phyloP scores from a whole-genome alignment of 768 basidiomycete genomes.

The Gelatoporia subvermispora region DNA sequence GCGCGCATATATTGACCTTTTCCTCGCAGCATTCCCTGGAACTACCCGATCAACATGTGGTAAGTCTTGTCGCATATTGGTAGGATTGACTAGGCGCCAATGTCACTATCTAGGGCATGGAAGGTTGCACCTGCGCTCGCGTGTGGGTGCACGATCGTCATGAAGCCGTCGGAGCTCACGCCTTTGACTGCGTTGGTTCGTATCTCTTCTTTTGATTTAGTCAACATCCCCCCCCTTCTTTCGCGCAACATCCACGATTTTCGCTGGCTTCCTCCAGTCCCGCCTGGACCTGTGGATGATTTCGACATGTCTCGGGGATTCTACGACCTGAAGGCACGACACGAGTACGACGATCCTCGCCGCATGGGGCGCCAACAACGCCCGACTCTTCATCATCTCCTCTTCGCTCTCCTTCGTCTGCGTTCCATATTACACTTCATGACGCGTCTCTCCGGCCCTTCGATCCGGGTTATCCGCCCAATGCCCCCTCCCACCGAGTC shows the following conservation, averaged over 20 bases:
- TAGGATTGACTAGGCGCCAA: not conserved
- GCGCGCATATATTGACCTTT: no score
- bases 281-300: constrained; percentile 1
- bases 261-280: no score
- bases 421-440: no score
- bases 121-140: constrained; percentile 93
- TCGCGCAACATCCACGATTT: no score
- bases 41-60: constrained; percentile 89
- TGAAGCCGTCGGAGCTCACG: constrained; percentile 91
- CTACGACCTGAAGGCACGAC: no score
- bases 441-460: not conserved
- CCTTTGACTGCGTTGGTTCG: constrained; percentile 75
- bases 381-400: no score
- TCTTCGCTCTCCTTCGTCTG: no score
- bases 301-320: no score
- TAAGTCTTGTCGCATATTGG: constrained; percentile 21
- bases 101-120: constrained; percentile 55
- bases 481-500: not conserved
- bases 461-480: not conserved
- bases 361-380: no score
- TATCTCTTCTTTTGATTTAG: not conserved
- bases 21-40: constrained; percentile 76
- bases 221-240: not conserved
- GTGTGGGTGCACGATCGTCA: constrained; percentile 86
- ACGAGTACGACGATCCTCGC: no score